A percentile compares a stretch with the other conserved stretches of the same genome.
phyloP scores from a whole-genome alignment of 1,284 basidiomycete genomes.

The Inonotus obliquus region DNA sequence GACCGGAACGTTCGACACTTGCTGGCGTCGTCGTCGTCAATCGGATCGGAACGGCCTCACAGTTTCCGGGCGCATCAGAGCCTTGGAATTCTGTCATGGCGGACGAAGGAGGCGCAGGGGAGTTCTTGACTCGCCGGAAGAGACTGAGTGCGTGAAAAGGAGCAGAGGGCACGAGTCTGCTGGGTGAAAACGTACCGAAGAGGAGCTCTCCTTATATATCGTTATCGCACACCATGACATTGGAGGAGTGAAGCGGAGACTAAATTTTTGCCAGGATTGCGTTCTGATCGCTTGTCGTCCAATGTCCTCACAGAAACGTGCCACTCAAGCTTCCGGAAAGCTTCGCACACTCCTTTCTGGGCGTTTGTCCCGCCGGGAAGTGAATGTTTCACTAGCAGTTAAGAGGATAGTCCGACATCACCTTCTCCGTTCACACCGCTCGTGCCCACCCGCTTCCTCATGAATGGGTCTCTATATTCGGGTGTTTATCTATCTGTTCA shows the following conservation, averaged over 20 bases:
- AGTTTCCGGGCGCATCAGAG: neutral
- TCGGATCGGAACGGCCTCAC: neutral
- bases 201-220: neutral
- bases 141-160: neutral
- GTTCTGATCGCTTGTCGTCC: conserved; percentile 3
- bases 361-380: neutral
- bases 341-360: neutral
- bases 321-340: neutral
- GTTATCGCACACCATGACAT: neutral
- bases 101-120: neutral
- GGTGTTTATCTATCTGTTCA: neutral
- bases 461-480: neutral
- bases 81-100: neutral
- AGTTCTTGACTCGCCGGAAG: neutral
- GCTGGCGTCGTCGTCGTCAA: neutral
- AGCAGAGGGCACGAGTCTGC: neutral
- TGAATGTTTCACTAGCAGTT: neutral
- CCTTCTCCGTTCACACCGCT: neutral
- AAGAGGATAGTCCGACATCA: neutral
- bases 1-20: neutral
- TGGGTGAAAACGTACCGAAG: neutral
- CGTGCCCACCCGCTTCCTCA: neutral
- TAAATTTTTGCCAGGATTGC: conserved; percentile 6
- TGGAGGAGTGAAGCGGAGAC: conserved; percentile 3
- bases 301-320: neutral